Conservation (phyloP, 805 yeast genomes). For the Lipomyces orientalis region DNA sequence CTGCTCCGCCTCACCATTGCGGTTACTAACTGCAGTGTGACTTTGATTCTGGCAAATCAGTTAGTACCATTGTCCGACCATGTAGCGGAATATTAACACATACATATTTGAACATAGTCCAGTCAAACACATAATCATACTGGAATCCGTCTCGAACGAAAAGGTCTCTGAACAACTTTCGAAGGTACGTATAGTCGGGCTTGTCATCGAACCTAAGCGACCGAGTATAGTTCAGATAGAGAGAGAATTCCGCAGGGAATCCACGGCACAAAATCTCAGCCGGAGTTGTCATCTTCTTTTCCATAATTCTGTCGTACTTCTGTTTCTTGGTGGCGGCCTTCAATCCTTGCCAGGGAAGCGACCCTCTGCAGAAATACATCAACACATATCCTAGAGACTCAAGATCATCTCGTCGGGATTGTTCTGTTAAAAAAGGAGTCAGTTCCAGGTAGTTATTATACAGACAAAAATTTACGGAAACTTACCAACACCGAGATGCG, state of each 20-base stretch:
- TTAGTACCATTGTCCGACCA: neutral
- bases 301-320: conserved; percentile 95
- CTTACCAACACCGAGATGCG: conserved; percentile 80
- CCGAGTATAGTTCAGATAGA: conserved; percentile 86
- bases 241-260: conserved; percentile 85
- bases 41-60: neutral
- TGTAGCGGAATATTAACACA: neutral
- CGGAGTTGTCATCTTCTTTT: conserved; percentile 89
- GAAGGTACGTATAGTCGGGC: conserved; percentile 89
- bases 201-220: conserved; percentile 93
- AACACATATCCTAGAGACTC: conserved; percentile 94
- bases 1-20: conserved; percentile 15
- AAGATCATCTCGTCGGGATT: conserved; percentile 93
- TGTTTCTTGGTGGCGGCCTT: conserved; percentile 97
- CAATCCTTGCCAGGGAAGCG: conserved; percentile 98
- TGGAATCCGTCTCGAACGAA: conserved; percentile 85
- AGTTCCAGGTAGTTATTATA: neutral
- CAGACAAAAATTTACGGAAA: neutral
- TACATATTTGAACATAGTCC: conserved; percentile 78
- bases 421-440: conserved; percentile 55
- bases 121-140: conserved; percentile 93
- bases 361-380: conserved; percentile 92
- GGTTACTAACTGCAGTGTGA: neutral
- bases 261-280: conserved; percentile 88
- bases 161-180: conserved; percentile 87